phyloP scores from a whole-genome alignment of 1,139 yeast species.

The Candida sanyaensis region DNA sequence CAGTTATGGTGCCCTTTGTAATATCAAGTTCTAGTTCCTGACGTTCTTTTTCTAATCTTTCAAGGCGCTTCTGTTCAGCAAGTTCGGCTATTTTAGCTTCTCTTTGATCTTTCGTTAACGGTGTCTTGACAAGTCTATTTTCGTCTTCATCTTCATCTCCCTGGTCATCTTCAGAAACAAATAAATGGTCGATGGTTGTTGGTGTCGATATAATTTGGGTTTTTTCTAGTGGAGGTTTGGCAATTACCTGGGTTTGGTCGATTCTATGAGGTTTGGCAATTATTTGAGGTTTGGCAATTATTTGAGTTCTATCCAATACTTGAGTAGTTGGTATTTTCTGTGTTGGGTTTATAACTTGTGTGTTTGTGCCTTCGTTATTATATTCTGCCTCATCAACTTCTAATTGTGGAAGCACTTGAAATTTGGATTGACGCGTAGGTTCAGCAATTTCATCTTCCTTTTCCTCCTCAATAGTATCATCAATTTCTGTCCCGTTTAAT shows the following conservation, averaged over 20 bases:
- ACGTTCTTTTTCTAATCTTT: constrained; percentile 19
- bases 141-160: constrained; percentile 14
- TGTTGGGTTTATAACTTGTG: constrained; percentile 6
- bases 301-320: background rate
- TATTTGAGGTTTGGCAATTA: background rate
- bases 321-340: constrained; percentile 6
- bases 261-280: background rate
- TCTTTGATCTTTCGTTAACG: constrained; percentile 23
- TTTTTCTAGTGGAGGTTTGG: background rate
- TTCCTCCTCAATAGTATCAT: constrained; percentile 5
- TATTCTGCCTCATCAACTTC: constrained; percentile 28
- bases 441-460: constrained; percentile 3
- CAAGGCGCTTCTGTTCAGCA: constrained; percentile 24
- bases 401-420: constrained; percentile 30
- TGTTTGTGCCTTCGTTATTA: constrained; percentile 3
- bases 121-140: constrained; percentile 11
- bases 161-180: constrained; percentile 10
- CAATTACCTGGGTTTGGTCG: background rate
- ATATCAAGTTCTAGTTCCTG: constrained; percentile 34
- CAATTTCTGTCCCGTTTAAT: constrained; percentile 12
- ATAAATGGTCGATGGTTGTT: constrained; percentile 4
- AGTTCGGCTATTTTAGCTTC: constrained; percentile 23
- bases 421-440: background rate
- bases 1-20: constrained; percentile 37
- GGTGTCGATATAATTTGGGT: constrained; percentile 6